Evolutionary conservation across 2,329 filamentous ascomycete species (phyloP).

Genomic region (Dissoconium aciculare): DNA sequence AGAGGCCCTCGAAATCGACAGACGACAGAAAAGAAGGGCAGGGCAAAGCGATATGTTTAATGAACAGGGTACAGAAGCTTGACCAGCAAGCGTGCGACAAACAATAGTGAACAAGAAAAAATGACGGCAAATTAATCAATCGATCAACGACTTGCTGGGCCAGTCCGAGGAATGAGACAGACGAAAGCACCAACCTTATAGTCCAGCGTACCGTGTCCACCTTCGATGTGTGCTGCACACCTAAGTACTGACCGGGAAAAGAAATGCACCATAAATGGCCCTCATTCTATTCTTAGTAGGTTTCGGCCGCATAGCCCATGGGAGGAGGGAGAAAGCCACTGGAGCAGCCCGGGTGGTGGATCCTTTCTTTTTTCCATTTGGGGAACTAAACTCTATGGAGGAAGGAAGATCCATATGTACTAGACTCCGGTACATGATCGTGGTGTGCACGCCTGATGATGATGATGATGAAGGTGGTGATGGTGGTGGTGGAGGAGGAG

Average conservation of each 20-base stretch:
- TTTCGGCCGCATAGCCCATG: no score
- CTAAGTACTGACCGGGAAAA: no score
- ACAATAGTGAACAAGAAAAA: conserved; percentile 17
- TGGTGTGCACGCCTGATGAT: conserved; percentile 54
- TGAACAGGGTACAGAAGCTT: conserved; percentile 31
- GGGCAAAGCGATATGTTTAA: conserved; percentile 21
- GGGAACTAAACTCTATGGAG: no score
- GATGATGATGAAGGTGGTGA: conserved; percentile 56
- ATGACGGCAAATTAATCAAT: conserved; percentile 35
- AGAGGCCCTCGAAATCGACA: background rate
- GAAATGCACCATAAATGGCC: conserved; percentile 25
- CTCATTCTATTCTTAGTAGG: conserved; percentile 38
- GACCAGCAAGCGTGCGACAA: conserved; percentile 33
- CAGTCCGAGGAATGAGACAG: no score
- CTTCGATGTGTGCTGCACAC: no score
- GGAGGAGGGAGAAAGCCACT: no score
- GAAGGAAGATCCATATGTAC: no score
- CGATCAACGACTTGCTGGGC: conserved; percentile 25
- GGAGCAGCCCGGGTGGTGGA: no score
- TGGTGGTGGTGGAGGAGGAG: conserved; percentile 55
- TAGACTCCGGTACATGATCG: no score
- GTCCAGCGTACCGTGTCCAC: no score
- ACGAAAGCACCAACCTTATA: no score
- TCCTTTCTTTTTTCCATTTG: no score
- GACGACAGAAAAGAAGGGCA: conserved; percentile 12